Base-by-base conservation (phyloP, 1,284 basidiomycete species). In the Erythrobasidium hasegawianum region DNA sequence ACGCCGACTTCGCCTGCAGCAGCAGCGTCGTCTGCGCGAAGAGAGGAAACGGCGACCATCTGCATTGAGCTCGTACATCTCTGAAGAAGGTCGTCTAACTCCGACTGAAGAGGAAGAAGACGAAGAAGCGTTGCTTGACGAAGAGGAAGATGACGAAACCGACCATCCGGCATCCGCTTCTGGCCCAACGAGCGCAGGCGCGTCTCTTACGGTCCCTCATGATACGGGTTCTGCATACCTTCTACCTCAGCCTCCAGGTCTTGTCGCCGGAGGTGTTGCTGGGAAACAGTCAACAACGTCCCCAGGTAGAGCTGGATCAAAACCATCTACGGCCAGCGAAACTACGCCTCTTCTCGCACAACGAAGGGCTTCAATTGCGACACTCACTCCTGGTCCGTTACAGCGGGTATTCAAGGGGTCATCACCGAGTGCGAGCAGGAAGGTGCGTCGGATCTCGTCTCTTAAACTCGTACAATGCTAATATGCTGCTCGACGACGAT, bases 301-400 rank as follows among this genome's bases (percentile, higher is more conserved):
- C 9, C 16, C 26, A 3, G 22, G 50, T 20, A 22, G 26, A 16
- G 20, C n/a, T 26, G 26, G 10, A 29, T 24, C 40, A 27, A n/a
- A 24, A 16, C 5, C 50, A 3, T 16, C 50, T 7, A 16, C 20
- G 18, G 9, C 13, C 49, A 64, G n/a, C 18, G 62, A 65, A 29
- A 39, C 18, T 24, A 65, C 62, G 7, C 62, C 62, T 24, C 39
- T 65, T 5, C 49, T 65, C 1, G 55, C 53, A 5, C 16, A n/a
- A 11, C 1, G 62, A 18, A 57, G 56, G 52, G 45, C 56, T 4
- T 65, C 62, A 5, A 29, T 65, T 11, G 56, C 62, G n/a, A 65
- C 55, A 8, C 38, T 65, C 24, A 65, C 62, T n/a, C 62, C 62
- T 29, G 26, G 56, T 10, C 62, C 62, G 9, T 26, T 65, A 22